Evolutionary conservation across 1,284 basidiomycete species (phyloP).

Genomic region (Ganoderma lingzhi): DNA sequence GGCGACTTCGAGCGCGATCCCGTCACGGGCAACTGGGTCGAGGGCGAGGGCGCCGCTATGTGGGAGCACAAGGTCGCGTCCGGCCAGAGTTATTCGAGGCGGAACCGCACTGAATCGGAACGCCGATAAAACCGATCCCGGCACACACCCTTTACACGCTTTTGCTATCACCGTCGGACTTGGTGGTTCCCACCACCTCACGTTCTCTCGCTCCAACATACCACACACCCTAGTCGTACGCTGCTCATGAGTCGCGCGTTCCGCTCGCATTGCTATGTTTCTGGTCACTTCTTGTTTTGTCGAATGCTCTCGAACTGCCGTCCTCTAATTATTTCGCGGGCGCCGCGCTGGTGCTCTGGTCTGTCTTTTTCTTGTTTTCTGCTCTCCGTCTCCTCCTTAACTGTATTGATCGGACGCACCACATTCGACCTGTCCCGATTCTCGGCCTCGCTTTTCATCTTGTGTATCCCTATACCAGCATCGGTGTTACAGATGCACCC

Average conservation of each 20-base stretch:
- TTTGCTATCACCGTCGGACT: conserved; percentile 9
- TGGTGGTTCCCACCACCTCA: conserved; percentile 6
- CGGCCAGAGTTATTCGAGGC: conserved; percentile 47
- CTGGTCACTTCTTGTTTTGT: conserved; percentile 18
- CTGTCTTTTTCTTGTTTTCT: conserved; percentile 9
- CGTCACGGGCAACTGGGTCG: conserved; percentile 65
- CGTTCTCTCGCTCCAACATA: conserved; percentile 5
- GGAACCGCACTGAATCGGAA: conserved; percentile 41
- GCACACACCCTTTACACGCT: conserved; percentile 4
- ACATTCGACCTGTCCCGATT: conserved; percentile 12
- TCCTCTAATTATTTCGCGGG: conserved; percentile 26
- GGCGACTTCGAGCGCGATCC: conserved; percentile 82
- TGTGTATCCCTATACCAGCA: conserved; percentile 25
- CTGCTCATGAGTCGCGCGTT: conserved; percentile 8
- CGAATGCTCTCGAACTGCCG: conserved; percentile 13
- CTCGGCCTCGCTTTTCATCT: conserved; percentile 10
- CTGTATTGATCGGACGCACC: conserved; percentile 25
- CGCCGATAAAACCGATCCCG: conserved; percentile 33
- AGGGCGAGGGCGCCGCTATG: conserved; percentile 62
- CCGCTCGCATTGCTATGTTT: background rate
- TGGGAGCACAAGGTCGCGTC: conserved; percentile 68
- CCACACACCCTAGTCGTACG: background rate
- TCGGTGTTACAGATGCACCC: conserved; percentile 14
- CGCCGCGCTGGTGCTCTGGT: conserved; percentile 4
- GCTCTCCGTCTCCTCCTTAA: conserved; percentile 11